A percentile compares a stretch with the other conserved stretches of the same genome.
These are phyloP conservation scores for Effrenium voratum DNA, from an alignment of 73 alveolate genomes.

Conservation along the genomic window DNA sequence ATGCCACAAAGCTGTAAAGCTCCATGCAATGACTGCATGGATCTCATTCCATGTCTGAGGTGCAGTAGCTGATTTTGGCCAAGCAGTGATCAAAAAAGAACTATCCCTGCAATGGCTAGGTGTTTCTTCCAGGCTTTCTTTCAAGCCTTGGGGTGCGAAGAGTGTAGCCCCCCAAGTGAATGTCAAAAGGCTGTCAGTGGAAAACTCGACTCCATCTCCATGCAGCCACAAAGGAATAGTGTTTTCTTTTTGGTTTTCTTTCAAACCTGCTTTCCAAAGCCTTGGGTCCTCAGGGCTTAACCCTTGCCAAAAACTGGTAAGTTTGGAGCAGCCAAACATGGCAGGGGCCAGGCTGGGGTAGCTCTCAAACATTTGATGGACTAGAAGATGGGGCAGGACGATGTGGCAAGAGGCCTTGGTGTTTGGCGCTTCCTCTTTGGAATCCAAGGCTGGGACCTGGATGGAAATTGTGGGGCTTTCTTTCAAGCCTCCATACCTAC, in stretches of 20 bases:
- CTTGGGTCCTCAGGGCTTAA: not conserved
- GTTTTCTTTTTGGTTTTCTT: not conserved
- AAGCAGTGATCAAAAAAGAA: not conserved
- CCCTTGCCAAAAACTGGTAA: not conserved
- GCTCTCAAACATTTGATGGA: not conserved
- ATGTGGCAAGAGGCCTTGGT: not conserved
- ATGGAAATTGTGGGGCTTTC: not conserved
- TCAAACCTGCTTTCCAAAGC: not conserved
- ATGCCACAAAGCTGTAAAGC: not conserved
- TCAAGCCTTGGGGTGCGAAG: not conserved
- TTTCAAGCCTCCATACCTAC: not conserved
- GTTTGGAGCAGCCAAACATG: not conserved
- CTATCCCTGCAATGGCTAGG: not conserved
- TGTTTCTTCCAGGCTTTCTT: slow-evolving; percentile 2
- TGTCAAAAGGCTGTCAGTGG: not conserved
- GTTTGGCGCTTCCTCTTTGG: not conserved
- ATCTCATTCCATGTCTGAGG: not conserved
- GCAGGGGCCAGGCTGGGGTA: not conserved
- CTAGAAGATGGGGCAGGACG: not conserved
- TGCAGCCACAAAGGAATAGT: slow-evolving; percentile 9
- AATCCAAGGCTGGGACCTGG: not conserved
- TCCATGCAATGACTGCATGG: slow-evolving; percentile 6
- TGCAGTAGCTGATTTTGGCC: slow-evolving; percentile 27
- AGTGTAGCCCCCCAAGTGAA: slow-evolving; percentile 3
- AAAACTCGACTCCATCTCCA: slow-evolving; percentile 18